Conservation (phyloP, 2,329 filamentous ascomycete species). For the Alternaria panax region DNA sequence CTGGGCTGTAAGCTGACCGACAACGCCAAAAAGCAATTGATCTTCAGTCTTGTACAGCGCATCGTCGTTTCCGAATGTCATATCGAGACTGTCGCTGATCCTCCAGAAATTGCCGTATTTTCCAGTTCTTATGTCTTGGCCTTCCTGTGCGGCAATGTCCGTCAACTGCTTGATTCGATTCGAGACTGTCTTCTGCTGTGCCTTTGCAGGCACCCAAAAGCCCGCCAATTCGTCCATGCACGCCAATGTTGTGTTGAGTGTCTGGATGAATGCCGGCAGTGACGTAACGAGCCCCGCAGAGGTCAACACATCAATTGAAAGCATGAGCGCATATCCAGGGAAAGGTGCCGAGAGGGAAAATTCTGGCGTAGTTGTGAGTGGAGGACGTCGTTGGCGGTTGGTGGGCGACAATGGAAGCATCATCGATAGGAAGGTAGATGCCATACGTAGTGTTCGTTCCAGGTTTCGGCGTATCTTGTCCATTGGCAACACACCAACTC, state of each 20-base stretch:
- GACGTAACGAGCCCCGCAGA: conserved; percentile 58
- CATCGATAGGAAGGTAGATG: conserved; percentile 41
- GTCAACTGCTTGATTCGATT: conserved; percentile 56
- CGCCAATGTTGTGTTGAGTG: conserved; percentile 61
- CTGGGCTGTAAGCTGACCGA: conserved; percentile 32
- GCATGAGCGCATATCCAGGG: conserved; percentile 66
- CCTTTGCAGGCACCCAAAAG: conserved; percentile 67
- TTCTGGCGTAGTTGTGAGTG: conserved; percentile 36
- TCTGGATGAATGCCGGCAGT: conserved; percentile 62
- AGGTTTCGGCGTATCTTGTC: conserved; percentile 44
- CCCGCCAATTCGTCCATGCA: conserved; percentile 64
- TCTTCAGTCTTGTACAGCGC: conserved; percentile 51
- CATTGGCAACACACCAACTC: conserved; percentile 34
- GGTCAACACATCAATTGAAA: conserved; percentile 71
- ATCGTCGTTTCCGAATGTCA: conserved; percentile 54
- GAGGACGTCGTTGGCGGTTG: conserved; percentile 38
- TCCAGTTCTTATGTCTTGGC: conserved; percentile 40
- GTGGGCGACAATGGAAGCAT: conserved; percentile 42
- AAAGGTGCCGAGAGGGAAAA: conserved; percentile 62
- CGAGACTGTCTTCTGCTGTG: conserved; percentile 60
- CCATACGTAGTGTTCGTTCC: conserved; percentile 37
- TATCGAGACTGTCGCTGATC: conserved; percentile 50
- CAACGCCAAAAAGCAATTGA: conserved; percentile 38
- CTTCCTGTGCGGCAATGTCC: conserved; percentile 48
- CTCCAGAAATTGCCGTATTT: conserved; percentile 47